These are phyloP conservation scores for Recurvomyces mirabilis DNA, from an alignment of 495 filamentous ascomycete genomes.

Conservation along the genomic window DNA sequence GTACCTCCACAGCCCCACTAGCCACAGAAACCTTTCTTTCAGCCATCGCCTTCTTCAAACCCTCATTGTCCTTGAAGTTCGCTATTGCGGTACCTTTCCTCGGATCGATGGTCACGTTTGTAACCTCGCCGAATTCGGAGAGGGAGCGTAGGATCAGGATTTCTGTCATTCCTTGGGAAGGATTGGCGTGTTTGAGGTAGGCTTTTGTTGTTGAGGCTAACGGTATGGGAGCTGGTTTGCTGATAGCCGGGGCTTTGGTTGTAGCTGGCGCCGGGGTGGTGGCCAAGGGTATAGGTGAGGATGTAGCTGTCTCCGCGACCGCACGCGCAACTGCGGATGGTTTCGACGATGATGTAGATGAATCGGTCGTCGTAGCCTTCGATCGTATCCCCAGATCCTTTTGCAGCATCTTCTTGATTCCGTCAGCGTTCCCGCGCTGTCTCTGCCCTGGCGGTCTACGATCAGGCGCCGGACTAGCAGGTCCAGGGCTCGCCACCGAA, in stretches of 20 bases:
- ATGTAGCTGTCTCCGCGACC: conserved; percentile 6
- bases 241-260: conserved; percentile 15
- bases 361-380: conserved; percentile 7
- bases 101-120: conserved; percentile 77
- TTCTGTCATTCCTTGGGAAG: conserved; percentile 83
- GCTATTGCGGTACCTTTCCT: conserved; percentile 89
- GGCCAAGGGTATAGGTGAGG: neutral
- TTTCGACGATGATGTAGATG: too few species aligned
- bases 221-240: conserved; percentile 29
- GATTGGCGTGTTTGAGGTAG: conserved; percentile 89
- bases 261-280: conserved; percentile 25
- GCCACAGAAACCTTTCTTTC: conserved; percentile 71
- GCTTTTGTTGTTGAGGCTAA: conserved; percentile 37
- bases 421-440: conserved; percentile 58
- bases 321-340: conserved; percentile 2
- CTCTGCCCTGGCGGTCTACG: conserved; percentile 10
- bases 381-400: conserved; percentile 68
- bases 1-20: conserved; percentile 63
- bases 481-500: neutral
- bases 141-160: conserved; percentile 61
- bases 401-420: conserved; percentile 76
- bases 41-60: conserved; percentile 63
- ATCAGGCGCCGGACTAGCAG: conserved; percentile 12
- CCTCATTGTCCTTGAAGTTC: conserved; percentile 62
- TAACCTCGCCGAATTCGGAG: conserved; percentile 54